Evolutionary conservation across 2,329 filamentous ascomycete genomes (phyloP).

Genomic region (Scopulariopsis brevicaulis): DNA sequence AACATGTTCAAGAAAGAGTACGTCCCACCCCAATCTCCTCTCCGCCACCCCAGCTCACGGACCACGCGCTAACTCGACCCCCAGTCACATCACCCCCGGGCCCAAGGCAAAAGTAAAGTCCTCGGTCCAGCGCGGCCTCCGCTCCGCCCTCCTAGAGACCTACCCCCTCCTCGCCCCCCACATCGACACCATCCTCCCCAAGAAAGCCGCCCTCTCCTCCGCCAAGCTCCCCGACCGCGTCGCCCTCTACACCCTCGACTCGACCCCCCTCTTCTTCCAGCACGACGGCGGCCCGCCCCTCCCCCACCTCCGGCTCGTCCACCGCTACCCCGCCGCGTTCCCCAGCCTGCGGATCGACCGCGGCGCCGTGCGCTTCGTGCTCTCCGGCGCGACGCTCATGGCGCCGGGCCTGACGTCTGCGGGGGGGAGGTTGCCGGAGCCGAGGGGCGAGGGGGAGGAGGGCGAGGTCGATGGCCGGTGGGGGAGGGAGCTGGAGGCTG

Average conservation of each 20-base stretch:
- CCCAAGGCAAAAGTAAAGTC: constrained; percentile 97
- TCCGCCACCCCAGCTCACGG: neutral
- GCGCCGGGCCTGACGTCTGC: constrained; percentile 80
- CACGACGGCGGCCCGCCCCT: constrained; percentile 63
- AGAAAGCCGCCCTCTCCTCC: constrained; percentile 81
- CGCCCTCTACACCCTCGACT: constrained; percentile 74
- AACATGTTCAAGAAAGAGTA: constrained; percentile 94
- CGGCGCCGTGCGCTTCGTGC: constrained; percentile 91
- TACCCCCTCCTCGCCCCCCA: constrained; percentile 78
- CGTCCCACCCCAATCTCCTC: constrained; percentile 13
- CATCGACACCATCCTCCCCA: constrained; percentile 91
- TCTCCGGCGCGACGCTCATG: constrained; percentile 91
- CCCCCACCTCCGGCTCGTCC: constrained; percentile 80
- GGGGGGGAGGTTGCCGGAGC: constrained; percentile 66
- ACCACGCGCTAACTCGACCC: neutral
- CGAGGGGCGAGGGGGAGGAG: constrained; percentile 17
- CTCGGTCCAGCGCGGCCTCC: constrained; percentile 79
- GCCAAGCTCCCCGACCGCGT: constrained; percentile 90
- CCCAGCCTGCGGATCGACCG: constrained; percentile 82
- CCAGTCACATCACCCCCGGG: constrained; percentile 50
- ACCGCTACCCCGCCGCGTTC: constrained; percentile 79
- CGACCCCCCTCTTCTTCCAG: constrained; percentile 82
- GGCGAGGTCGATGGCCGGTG: constrained; percentile 37
- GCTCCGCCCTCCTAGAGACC: constrained; percentile 68
- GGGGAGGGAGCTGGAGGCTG: constrained; percentile 62